A percentile compares a stretch with the other conserved stretches of the same genome.
These are phyloP conservation scores for Lasiodiplodia citricola DNA, from an alignment of 2,329 filamentous ascomycete genomes.

Conservation along the genomic window DNA sequence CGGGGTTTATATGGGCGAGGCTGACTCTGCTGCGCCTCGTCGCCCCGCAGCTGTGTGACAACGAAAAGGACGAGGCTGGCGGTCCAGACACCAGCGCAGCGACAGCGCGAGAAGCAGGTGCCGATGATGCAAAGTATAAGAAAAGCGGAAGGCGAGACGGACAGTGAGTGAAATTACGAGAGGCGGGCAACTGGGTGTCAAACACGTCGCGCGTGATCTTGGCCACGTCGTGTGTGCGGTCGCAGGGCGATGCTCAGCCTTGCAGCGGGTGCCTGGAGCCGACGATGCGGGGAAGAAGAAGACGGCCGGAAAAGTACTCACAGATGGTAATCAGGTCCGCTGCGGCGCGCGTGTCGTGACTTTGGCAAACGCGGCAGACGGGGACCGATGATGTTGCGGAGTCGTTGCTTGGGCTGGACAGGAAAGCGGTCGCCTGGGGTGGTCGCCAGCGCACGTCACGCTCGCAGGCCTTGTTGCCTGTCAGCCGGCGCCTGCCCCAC, in stretches of 20 bases:
- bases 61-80: background rate
- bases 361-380: background rate
- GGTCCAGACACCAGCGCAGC: background rate
- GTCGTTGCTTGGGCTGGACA: slow-evolving; percentile 7
- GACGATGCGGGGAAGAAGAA: background rate
- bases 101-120: background rate
- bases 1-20: slow-evolving; percentile 14
- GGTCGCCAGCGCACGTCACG: background rate
- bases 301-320: background rate
- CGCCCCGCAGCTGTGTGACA: slow-evolving; percentile 17
- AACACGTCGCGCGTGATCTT: slow-evolving; percentile 1
- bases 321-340: background rate
- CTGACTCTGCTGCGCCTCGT: slow-evolving; percentile 22
- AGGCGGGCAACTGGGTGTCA: background rate
- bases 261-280: background rate
- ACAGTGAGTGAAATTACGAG: background rate
- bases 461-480: background rate
- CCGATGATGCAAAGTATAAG: background rate
- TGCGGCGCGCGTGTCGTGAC: background rate
- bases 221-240: background rate
- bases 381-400: slow-evolving; percentile 1
- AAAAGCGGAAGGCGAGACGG: background rate
- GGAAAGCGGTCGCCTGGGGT: background rate
- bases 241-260: slow-evolving; percentile 12
- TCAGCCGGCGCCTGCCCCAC: background rate